Base-by-base conservation (phyloP, 1,284 basidiomycete genomes). In the Trichosporon faecale region DNA sequence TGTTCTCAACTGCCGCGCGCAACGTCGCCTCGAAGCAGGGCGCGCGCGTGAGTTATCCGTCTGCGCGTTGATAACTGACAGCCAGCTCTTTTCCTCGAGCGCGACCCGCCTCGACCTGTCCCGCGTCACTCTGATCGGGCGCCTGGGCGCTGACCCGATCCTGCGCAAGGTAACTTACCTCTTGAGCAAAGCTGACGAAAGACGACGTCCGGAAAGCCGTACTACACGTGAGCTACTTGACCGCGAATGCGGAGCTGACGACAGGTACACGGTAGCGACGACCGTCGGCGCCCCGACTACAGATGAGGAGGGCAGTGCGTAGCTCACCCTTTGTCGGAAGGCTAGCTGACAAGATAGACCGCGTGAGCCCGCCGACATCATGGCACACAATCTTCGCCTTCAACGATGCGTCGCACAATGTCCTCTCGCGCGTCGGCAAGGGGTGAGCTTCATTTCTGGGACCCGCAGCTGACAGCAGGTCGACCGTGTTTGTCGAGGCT, bases 311-410 rank as follows among this genome's bases (percentile, higher is more conserved):
- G 77, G 76, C 61, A 69, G 76, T 75, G 49, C 21, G 75, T 75
- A 55, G 33, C 61, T 21, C 21, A 7, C n/a, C 14, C 52, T 18
- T 6, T 3, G 4, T 14, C 12, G 9, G 25, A 7, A 2, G 1
- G 2, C 29, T 29, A 21, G 64, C 66, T 66, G 65, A 66, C 60
- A 3, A 1, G 3, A 33, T 33, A 75, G 73, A 73, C 57, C 68
- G 57, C 23, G 64, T 72, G 37, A 70, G 66, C 12, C 76, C 76
- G 5, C 74, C 75, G 1, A 82, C 80, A 8, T 78, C 76, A 11
- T 82, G 80, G 80, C 80, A 82, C 71, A 79, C 74, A 7, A 72
- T 82, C 29, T 81, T 79, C 57, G 76, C 77, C 1, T 82, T 82
- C 73, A 77, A 76, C 60, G 80, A 82, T 67, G 61, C 49, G 8